Evolutionary conservation across 768 basidiomycete genomes (phyloP).

Genomic region (Lactarius hatsudake): DNA sequence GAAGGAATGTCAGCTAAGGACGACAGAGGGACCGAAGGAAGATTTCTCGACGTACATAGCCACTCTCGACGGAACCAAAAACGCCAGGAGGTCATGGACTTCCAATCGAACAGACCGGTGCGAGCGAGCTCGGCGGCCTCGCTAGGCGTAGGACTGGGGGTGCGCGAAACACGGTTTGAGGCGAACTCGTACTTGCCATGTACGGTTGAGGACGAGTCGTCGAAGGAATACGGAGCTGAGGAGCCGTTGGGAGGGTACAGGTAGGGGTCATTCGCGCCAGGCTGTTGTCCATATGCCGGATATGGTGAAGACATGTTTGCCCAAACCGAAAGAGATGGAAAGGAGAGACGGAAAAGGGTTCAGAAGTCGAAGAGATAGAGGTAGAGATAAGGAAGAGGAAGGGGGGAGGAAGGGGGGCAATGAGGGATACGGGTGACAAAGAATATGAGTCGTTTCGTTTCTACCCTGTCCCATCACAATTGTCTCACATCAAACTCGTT

Average conservation of each 20-base stretch:
- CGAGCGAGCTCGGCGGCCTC: slow-evolving; percentile 35
- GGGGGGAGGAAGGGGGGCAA: not conserved
- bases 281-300: slow-evolving; percentile 25
- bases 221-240: not conserved
- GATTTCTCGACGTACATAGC: slow-evolving; percentile 33
- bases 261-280: slow-evolving; percentile 7
- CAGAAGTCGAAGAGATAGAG: not conserved
- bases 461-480: not conserved
- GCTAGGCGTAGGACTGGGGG: slow-evolving; percentile 38
- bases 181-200: slow-evolving; percentile 17
- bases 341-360: not conserved
- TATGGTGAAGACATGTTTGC: slow-evolving; percentile 26
- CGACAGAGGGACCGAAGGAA: not conserved
- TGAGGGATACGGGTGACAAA: not conserved
- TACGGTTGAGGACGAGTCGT: slow-evolving; percentile 16
- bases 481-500: not conserved
- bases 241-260: slow-evolving; percentile 23
- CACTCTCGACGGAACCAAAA: slow-evolving; percentile 38
- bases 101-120: slow-evolving; percentile 33
- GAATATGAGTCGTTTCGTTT: not conserved
- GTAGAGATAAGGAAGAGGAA: not conserved
- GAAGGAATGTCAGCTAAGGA: not conserved
- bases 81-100: slow-evolving; percentile 31
- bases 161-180: slow-evolving; percentile 26
- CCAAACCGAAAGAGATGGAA: not conserved